Conservation (phyloP, 1,139 yeast species). For the Scheffersomyces parashehatae region DNA sequence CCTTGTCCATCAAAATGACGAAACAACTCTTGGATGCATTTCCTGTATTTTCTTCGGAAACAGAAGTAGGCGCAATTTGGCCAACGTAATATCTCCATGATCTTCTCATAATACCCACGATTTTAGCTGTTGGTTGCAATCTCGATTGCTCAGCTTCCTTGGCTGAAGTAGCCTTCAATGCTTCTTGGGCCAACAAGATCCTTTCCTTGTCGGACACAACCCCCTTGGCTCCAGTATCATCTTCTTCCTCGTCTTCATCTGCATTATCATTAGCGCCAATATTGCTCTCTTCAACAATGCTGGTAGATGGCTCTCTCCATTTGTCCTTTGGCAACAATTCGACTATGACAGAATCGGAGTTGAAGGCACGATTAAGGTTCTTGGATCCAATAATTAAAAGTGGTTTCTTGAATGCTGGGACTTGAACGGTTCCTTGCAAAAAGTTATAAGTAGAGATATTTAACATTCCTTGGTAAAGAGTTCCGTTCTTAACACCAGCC, state of each 20-base stretch:
- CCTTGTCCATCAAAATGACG: constrained; percentile 84
- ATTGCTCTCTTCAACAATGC: constrained; percentile 73
- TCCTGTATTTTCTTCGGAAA: constrained; percentile 53
- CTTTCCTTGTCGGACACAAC: constrained; percentile 77
- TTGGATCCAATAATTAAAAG: constrained; percentile 80
- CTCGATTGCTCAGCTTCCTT: constrained; percentile 35
- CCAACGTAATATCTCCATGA: constrained; percentile 98
- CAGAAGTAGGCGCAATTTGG: constrained; percentile 81
- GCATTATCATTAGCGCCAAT: constrained; percentile 64
- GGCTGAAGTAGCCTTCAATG: constrained; percentile 54
- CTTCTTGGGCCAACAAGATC: constrained; percentile 72
- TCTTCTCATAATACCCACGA: constrained; percentile 85
- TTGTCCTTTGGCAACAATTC: constrained; percentile 82
- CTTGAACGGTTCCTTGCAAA: constrained; percentile 80
- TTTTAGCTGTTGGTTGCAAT: constrained; percentile 86
- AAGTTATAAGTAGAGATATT: constrained; percentile 83
- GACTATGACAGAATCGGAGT: constrained; percentile 88
- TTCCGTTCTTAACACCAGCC: constrained; percentile 89
- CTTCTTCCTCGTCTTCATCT: constrained; percentile 49
- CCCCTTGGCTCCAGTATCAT: constrained; percentile 37
- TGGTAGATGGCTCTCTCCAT: constrained; percentile 86
- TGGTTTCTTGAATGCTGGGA: constrained; percentile 78
- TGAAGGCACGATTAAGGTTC: constrained; percentile 84
- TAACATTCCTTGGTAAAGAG: constrained; percentile 82
- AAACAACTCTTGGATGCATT: constrained; percentile 76